Evolutionary conservation across 352 stramenopile species (phyloP).

Genomic region (Globisporangium cystogenes): DNA sequence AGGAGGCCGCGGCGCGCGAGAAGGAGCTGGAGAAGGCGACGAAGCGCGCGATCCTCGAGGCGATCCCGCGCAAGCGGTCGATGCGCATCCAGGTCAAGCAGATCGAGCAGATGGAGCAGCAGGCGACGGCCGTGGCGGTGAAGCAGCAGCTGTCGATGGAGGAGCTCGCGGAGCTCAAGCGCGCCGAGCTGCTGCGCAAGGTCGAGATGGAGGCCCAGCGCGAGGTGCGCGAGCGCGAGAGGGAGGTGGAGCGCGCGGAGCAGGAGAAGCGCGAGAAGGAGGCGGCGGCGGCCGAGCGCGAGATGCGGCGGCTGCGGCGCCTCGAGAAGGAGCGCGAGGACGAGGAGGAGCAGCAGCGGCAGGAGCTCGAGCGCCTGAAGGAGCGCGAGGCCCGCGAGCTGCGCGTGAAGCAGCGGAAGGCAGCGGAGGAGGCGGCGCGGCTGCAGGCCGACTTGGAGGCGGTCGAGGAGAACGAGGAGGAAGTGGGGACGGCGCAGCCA

Average conservation of each 20-base stretch:
- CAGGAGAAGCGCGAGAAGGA: conserved; percentile 57
- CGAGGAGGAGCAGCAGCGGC: conserved; percentile 19
- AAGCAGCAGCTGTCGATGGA: conserved; percentile 54
- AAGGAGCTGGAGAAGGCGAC: conserved; percentile 70
- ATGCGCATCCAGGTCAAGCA: conserved; percentile 84
- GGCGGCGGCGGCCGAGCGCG: conserved; percentile 38
- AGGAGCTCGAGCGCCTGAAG: conserved; percentile 35
- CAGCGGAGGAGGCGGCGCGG: conserved; percentile 16
- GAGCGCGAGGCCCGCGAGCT: conserved; percentile 48
- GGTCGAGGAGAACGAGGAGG: neutral
- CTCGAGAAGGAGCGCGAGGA: conserved; percentile 59
- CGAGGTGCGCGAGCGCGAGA: conserved; percentile 43
- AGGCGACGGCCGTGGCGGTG: conserved; percentile 47
- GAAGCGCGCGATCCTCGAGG: conserved; percentile 72
- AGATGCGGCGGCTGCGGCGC: conserved; percentile 47
- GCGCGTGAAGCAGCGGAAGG: conserved; percentile 42
- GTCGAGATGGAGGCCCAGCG: conserved; percentile 63
- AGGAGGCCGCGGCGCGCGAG: conserved; percentile 43
- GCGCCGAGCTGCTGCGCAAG: conserved; percentile 57
- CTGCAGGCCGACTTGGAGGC: conserved; percentile 9
- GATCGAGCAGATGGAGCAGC: conserved; percentile 72
- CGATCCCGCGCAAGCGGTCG: conserved; percentile 78
- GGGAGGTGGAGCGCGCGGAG: conserved; percentile 38
- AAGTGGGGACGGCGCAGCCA: neutral
- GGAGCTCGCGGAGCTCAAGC: conserved; percentile 65